These are phyloP conservation scores for Botrytis cinerea DNA, from an alignment of 2,329 filamentous ascomycete genomes.

Conservation along the genomic window DNA sequence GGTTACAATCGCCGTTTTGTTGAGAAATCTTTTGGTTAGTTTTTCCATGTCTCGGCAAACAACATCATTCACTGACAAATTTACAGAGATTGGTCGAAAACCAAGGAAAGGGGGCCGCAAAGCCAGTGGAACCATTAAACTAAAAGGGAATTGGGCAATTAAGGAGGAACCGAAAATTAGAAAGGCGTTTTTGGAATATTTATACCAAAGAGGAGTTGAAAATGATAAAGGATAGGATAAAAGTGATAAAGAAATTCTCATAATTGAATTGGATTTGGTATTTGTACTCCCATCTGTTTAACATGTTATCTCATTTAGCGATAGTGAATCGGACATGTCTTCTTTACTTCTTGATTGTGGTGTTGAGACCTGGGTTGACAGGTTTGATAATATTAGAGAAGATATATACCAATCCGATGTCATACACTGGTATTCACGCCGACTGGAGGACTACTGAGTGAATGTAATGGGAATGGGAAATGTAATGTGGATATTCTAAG, in stretches of 20 bases:
- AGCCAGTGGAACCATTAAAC: not conserved
- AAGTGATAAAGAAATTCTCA: not conserved
- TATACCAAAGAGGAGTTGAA: conserved; percentile 20
- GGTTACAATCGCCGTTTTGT: conserved; percentile 89
- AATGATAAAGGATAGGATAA: not conserved
- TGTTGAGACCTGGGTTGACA: not conserved
- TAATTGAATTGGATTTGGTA: conserved; percentile 3
- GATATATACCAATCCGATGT: fast-evolving
- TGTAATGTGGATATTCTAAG: not conserved
- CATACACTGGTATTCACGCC: no score
- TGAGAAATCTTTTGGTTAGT: conserved; percentile 73
- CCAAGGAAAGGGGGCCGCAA: conserved; percentile 10
- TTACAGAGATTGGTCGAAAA: conserved; percentile 20
- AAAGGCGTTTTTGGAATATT: conserved; percentile 1
- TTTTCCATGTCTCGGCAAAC: not conserved
- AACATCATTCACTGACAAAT: not conserved
- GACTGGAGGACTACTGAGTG: not conserved
- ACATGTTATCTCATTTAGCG: not conserved
- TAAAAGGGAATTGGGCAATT: not conserved
- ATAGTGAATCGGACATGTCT: not conserved
- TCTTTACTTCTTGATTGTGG: not conserved
- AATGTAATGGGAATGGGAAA: not conserved
- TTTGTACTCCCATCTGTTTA: not conserved
- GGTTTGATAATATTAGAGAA: not conserved
- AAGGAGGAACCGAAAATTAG: not conserved